phyloP scores from a whole-genome alignment of 106 monocot genomes.

The Ottelia alismoides region DNA sequence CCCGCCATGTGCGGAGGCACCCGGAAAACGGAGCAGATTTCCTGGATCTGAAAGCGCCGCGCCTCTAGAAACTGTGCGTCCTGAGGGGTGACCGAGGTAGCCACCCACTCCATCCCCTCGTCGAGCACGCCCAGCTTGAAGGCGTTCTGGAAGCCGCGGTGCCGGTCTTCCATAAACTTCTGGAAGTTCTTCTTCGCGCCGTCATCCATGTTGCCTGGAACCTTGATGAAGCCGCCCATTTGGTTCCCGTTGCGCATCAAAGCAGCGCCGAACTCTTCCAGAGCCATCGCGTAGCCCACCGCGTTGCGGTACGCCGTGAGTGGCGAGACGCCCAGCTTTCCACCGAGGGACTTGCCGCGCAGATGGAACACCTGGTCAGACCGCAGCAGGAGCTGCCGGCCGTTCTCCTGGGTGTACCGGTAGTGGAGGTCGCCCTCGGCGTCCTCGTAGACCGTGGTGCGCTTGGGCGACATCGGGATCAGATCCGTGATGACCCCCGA shows the following conservation, averaged over 20 bases:
- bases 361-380: not conserved
- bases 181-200: not conserved
- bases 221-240: not conserved
- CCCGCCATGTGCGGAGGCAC: not conserved
- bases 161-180: not conserved
- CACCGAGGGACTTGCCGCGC: no score
- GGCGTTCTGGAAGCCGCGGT: not conserved
- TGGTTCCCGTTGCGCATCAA: not conserved
- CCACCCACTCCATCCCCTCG: not conserved
- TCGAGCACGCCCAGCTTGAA: not conserved
- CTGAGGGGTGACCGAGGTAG: not conserved
- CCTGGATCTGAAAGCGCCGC: not conserved
- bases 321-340: no score
- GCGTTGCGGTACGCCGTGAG: no score
- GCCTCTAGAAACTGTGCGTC: not conserved
- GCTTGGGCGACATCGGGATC: not conserved
- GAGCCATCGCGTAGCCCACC: not conserved
- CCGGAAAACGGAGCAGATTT: not conserved
- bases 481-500: not conserved
- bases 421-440: not conserved
- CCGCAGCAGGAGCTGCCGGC: not conserved
- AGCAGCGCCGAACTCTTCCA: not conserved
- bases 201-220: not conserved
- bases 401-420: not conserved
- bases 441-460: no score